Percentiles rank a stretch among this genome's conserved stretches.
These are phyloP conservation scores for Coemansia sp. DNA, from an alignment of 192 early-diverging fungal species.

Conservation along the genomic window DNA sequence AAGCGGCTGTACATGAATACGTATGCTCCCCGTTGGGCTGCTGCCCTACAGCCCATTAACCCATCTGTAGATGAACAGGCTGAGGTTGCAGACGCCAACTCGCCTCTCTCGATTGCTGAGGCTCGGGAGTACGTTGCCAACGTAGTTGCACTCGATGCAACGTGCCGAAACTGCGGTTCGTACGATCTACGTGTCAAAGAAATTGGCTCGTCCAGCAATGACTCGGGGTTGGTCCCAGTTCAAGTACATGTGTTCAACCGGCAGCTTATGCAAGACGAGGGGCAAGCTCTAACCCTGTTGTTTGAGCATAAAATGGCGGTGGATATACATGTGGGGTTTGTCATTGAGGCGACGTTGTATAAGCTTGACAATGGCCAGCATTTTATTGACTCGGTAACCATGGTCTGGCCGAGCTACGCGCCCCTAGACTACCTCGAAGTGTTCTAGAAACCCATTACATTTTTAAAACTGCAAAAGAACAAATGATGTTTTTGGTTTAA, in stretches of 20 bases:
- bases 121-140: constrained; percentile 15
- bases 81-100: neutral
- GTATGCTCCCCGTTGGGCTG: constrained; percentile 39
- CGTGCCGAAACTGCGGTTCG: constrained; percentile 20
- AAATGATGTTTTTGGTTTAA: no score
- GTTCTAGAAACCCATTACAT: neutral
- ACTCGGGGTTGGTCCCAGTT: constrained; percentile 11
- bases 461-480: neutral
- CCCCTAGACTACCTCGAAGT: constrained; percentile 37
- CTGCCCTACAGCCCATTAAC: neutral
- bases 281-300: constrained; percentile 19
- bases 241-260: constrained; percentile 24
- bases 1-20: constrained; percentile 18
- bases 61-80: neutral
- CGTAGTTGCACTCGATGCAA: constrained; percentile 16
- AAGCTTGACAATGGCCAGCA: constrained; percentile 29
- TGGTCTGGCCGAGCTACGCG: constrained; percentile 54
- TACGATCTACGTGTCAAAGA: constrained; percentile 27
- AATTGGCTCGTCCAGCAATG: neutral
- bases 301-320: constrained; percentile 23
- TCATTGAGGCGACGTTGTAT: constrained; percentile 46
- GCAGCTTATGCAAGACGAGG: constrained; percentile 10
- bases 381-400: constrained; percentile 48
- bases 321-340: constrained; percentile 25
- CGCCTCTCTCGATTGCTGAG: constrained; percentile 12